Conservation (phyloP, 371 early-diverging fungal genomes). For the Apophysomyces trapeziformis region DNA sequence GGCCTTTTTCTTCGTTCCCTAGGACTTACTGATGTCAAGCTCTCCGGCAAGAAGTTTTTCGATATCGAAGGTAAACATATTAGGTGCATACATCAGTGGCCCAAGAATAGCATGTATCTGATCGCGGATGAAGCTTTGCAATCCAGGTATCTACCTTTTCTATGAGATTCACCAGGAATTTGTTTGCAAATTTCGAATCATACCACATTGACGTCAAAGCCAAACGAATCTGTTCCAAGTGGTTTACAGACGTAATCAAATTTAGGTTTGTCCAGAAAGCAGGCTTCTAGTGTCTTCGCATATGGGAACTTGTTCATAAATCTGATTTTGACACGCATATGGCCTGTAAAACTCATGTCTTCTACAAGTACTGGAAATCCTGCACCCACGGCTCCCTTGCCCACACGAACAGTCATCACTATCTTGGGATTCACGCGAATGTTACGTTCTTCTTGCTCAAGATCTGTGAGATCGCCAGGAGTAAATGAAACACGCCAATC, state of each 20-base stretch:
- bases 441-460: slow-evolving; percentile 63
- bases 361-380: slow-evolving; percentile 92
- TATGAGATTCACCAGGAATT: neutral
- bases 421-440: slow-evolving; percentile 89
- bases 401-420: slow-evolving; percentile 88
- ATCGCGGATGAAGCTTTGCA: slow-evolving; percentile 81
- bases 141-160: slow-evolving; percentile 70
- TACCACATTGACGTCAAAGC: slow-evolving; percentile 81
- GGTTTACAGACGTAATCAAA: slow-evolving; percentile 96
- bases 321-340: slow-evolving; percentile 79
- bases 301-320: slow-evolving; percentile 88
- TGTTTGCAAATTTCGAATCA: slow-evolving; percentile 13
- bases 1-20: slow-evolving; percentile 12
- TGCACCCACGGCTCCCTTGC: slow-evolving; percentile 87
- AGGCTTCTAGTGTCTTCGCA: slow-evolving; percentile 83
- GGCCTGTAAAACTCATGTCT: slow-evolving; percentile 89
- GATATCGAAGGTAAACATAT: slow-evolving; percentile 80
- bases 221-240: slow-evolving; percentile 83
- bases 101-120: slow-evolving; percentile 75
- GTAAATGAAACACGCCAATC: slow-evolving; percentile 91
- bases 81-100: slow-evolving; percentile 88
- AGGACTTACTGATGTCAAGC: slow-evolving; percentile 42
- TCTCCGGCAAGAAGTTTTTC: slow-evolving; percentile 83
- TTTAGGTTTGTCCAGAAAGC: slow-evolving; percentile 87
- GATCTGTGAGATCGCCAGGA: slow-evolving; percentile 78